These are phyloP conservation scores for Spinacia oleracea DNA, from an alignment of 179 eudicot genomes.

Conservation along the genomic window DNA sequence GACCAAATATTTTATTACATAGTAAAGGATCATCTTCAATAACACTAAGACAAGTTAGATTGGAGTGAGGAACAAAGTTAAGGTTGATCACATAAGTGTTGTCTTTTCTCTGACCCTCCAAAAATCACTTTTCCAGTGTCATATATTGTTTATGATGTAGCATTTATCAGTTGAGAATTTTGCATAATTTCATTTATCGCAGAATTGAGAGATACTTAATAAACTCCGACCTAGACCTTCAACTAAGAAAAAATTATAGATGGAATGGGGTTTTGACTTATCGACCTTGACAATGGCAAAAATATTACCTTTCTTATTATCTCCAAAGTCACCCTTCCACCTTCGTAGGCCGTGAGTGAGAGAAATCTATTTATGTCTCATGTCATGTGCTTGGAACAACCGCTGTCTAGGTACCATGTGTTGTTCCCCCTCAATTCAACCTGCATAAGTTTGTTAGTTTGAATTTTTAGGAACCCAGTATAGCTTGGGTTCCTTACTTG, in stretches of 20 bases:
- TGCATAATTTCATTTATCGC: neutral
- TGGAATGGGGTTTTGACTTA: neutral
- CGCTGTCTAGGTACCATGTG: too few species aligned
- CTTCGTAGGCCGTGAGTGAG: too few species aligned
- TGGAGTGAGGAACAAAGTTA: neutral
- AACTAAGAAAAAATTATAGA: neutral
- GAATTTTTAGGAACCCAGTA: too few species aligned
- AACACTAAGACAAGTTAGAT: neutral
- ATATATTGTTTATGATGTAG: neutral
- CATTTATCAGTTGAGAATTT: neutral
- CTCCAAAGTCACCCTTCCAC: too few species aligned
- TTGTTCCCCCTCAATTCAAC: too few species aligned
- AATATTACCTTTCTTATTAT: too few species aligned
- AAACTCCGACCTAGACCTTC: too few species aligned
- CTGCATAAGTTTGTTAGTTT: too few species aligned
- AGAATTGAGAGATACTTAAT: neutral
- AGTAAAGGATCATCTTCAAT: neutral
- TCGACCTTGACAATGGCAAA: too few species aligned
- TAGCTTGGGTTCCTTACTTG: too few species aligned
- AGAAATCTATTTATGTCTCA: too few species aligned
- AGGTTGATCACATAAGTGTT: neutral
- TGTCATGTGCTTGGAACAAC: too few species aligned
- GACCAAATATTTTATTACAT: neutral
- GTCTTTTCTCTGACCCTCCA: neutral
- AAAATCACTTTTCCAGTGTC: neutral